These are phyloP conservation scores for Carpediemonas membranifera DNA, from an alignment of 78 protist genomes.

Conservation along the genomic window DNA sequence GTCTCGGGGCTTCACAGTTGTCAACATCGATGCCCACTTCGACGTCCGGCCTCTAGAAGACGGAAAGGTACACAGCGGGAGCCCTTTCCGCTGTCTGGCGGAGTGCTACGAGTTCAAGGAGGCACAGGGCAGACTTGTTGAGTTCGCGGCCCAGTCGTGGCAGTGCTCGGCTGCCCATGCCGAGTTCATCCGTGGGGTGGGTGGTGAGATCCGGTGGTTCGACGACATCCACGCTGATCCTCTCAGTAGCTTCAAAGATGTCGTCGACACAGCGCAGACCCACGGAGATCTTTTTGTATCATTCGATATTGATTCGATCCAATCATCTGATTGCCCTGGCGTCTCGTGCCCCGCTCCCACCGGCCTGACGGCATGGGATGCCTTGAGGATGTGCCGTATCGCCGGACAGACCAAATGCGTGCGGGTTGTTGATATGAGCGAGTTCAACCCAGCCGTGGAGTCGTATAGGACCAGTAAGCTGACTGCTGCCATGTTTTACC, in stretches of 20 bases:
- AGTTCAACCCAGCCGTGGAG: conserved; percentile 39
- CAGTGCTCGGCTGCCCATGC: conserved; percentile 37
- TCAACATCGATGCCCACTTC: conserved; percentile 47
- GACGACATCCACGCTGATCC: background rate
- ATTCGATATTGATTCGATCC: conserved; percentile 39
- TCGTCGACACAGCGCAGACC: conserved; percentile 11
- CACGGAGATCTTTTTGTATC: conserved; percentile 22
- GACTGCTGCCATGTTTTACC: conserved; percentile 30
- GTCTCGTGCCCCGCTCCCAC: conserved; percentile 30
- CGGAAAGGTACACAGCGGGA: conserved; percentile 35
- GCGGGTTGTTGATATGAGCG: conserved; percentile 30
- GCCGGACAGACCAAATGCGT: no score
- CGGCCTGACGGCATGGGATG: conserved; percentile 39
- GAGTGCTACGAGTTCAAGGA: background rate
- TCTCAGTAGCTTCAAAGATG: background rate
- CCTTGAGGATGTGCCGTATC: no score
- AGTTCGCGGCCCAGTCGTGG: conserved; percentile 42
- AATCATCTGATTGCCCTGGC: conserved; percentile 29
- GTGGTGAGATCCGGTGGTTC: conserved; percentile 22
- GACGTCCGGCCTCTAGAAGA: conserved; percentile 36
- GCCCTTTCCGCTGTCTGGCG: conserved; percentile 39
- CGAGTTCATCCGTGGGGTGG: background rate
- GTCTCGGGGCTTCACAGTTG: conserved; percentile 15
- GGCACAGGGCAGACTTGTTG: conserved; percentile 7
- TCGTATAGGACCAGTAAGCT: conserved; percentile 31